A percentile compares a stretch with the other conserved stretches of the same genome.
These are phyloP conservation scores for Hypoxylon crocopeplum DNA, from an alignment of 495 filamentous ascomycete genomes.

Conservation along the genomic window DNA sequence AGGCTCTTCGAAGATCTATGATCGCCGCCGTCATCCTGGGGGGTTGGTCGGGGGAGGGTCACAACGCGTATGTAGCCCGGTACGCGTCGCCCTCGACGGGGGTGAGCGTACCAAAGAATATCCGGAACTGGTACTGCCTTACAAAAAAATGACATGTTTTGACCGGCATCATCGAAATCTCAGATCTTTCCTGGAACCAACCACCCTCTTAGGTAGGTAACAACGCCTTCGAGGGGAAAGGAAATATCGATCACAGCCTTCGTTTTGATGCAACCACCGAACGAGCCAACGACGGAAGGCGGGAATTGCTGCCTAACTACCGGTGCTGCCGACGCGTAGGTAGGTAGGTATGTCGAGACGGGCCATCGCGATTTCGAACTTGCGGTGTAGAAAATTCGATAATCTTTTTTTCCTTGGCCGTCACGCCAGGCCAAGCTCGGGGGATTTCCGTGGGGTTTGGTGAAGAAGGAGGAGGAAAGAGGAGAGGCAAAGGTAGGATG, in stretches of 20 bases:
- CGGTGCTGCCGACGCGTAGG: constrained; percentile 27
- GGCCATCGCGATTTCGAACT: constrained; percentile 29
- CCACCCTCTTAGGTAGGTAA: not conserved
- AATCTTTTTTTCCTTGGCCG: not conserved
- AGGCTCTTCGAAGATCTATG: not conserved
- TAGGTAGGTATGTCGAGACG: not conserved
- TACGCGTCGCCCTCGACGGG: no score
- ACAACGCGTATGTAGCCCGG: no score
- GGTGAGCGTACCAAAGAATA: no score
- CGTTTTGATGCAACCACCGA: not conserved
- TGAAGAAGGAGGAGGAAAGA: constrained; percentile 10
- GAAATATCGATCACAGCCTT: not conserved
- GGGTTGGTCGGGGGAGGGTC: no score
- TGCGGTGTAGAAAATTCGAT: constrained; percentile 33
- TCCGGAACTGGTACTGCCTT: no score
- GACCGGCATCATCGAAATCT: no score
- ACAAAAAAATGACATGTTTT: no score
- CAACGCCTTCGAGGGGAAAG: not conserved
- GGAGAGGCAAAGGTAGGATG: not conserved
- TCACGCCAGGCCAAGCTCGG: constrained; percentile 27
- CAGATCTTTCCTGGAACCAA: not conserved
- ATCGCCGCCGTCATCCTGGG: no score
- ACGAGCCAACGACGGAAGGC: constrained; percentile 15
- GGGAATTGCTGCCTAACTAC: constrained; percentile 35
- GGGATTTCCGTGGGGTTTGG: constrained; percentile 33